Percentiles rank a stretch among this genome's conserved stretches.
phyloP scores from a whole-genome alignment of 2,329 filamentous ascomycete genomes.

The Aureobasidium namibiae region DNA sequence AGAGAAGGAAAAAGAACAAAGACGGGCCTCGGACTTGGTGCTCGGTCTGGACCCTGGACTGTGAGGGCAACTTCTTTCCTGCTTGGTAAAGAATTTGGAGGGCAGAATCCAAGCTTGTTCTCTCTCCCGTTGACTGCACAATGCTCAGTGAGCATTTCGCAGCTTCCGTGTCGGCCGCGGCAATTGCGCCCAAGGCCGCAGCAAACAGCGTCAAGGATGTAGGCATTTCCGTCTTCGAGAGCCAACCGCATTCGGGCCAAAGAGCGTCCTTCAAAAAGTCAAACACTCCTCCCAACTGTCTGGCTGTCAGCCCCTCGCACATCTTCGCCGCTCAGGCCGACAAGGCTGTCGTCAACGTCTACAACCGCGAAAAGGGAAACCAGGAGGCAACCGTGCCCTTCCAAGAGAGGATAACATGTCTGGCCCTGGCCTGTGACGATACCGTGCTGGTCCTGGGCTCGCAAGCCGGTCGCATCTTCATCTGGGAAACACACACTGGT shows the following conservation, averaged over 20 bases:
- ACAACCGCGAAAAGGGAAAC: conserved; percentile 71
- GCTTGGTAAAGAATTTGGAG: background rate
- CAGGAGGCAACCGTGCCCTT: conserved; percentile 87
- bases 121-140: background rate
- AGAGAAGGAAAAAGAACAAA: no score
- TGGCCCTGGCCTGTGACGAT: conserved; percentile 60
- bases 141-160: conserved; percentile 46
- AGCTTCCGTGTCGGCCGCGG: conserved; percentile 37
- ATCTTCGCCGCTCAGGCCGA: conserved; percentile 86
- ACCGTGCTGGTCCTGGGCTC: conserved; percentile 71
- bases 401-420: conserved; percentile 72
- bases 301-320: conserved; percentile 74
- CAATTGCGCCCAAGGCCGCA: conserved; percentile 36
- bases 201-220: conserved; percentile 59
- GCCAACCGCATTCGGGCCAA: conserved; percentile 68
- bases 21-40: no score
- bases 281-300: conserved; percentile 65
- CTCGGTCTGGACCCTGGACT: background rate
- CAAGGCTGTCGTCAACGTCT: conserved; percentile 89
- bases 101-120: background rate
- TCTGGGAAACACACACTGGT: conserved; percentile 85
- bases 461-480: conserved; percentile 71
- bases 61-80: background rate
- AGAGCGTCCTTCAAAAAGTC: conserved; percentile 85
- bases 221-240: conserved; percentile 76